Percentiles rank a stretch among this genome's conserved stretches.
These are phyloP conservation scores for Salinomyces thailandicus DNA, from an alignment of 2,329 filamentous ascomycete species.

Conservation along the genomic window DNA sequence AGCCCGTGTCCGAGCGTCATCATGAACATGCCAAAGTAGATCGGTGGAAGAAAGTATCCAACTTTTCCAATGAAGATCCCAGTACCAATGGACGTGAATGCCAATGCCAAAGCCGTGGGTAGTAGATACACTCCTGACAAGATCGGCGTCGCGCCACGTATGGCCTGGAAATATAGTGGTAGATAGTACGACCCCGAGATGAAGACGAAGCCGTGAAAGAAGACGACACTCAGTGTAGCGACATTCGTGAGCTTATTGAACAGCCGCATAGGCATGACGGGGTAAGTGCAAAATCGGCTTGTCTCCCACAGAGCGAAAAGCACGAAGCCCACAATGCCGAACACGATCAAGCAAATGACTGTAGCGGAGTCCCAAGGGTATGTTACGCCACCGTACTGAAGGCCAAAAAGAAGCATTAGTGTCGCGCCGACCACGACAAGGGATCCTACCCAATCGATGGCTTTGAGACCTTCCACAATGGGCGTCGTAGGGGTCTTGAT, in stretches of 20 bases:
- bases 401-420: constrained; percentile 74
- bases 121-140: constrained; percentile 55
- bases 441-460: constrained; percentile 57
- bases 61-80: constrained; percentile 36
- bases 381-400: constrained; percentile 70
- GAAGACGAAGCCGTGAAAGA: constrained; percentile 67
- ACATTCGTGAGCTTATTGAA: constrained; percentile 58
- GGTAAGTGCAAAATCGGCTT: constrained; percentile 62
- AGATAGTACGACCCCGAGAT: constrained; percentile 69
- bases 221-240: constrained; percentile 54
- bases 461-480: constrained; percentile 49
- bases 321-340: constrained; percentile 49
- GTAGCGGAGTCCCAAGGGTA: constrained; percentile 65
- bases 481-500: constrained; percentile 58
- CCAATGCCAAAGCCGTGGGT: constrained; percentile 26
- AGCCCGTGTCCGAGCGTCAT: constrained; percentile 31
- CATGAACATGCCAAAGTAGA: constrained; percentile 32
- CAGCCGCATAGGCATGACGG: constrained; percentile 64
- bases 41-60: constrained; percentile 42
- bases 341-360: constrained; percentile 67
- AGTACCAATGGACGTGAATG: constrained; percentile 23
- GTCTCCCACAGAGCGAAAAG: constrained; percentile 65
- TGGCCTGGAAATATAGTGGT: constrained; percentile 74
- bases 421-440: constrained; percentile 63
- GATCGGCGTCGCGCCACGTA: constrained; percentile 57